phyloP scores from a whole-genome alignment of 2,329 filamentous ascomycete genomes.

The Sclerotinia nivalis region DNA sequence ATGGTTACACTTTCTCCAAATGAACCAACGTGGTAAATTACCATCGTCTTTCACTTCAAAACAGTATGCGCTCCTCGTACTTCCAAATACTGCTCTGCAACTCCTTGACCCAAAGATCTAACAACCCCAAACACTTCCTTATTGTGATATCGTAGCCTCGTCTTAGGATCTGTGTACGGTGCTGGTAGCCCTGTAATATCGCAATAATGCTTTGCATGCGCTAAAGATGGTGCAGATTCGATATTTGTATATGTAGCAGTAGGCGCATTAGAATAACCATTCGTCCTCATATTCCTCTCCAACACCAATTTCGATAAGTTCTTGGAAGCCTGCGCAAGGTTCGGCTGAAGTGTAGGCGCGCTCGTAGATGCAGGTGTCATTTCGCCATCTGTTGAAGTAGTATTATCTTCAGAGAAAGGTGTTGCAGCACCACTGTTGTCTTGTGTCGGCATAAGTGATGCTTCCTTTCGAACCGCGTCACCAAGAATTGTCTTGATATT shows the following conservation, averaged over 20 bases:
- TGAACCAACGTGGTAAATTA: neutral
- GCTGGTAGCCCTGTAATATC: constrained; percentile 93
- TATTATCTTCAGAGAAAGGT: constrained; percentile 54
- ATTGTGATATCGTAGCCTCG: constrained; percentile 87
- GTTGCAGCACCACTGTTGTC: constrained; percentile 80
- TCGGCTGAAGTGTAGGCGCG: constrained; percentile 53
- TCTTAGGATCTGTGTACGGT: constrained; percentile 93
- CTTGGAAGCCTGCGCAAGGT: constrained; percentile 85
- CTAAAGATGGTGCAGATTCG: constrained; percentile 86
- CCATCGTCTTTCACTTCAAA: constrained; percentile 37
- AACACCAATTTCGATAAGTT: constrained; percentile 85
- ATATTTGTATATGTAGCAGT: constrained; percentile 93
- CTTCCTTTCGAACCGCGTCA: constrained; percentile 84
- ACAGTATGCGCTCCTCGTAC: constrained; percentile 90
- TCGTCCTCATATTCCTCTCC: constrained; percentile 69
- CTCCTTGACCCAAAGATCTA: constrained; percentile 75
- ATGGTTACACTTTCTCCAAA: constrained; percentile 3
- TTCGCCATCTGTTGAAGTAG: constrained; percentile 51
- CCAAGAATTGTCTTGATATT: constrained; percentile 96
- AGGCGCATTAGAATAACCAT: constrained; percentile 50
- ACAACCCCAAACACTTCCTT: constrained; percentile 87
- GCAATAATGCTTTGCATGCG: constrained; percentile 86
- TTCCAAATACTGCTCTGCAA: constrained; percentile 85
- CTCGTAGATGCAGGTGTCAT: constrained; percentile 46
- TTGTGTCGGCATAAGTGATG: constrained; percentile 79